Evolutionary conservation across 768 basidiomycete genomes (phyloP), one percentile per base, ranked within the genome.

Genomic region (Fibroporia radiculosa): DNA sequence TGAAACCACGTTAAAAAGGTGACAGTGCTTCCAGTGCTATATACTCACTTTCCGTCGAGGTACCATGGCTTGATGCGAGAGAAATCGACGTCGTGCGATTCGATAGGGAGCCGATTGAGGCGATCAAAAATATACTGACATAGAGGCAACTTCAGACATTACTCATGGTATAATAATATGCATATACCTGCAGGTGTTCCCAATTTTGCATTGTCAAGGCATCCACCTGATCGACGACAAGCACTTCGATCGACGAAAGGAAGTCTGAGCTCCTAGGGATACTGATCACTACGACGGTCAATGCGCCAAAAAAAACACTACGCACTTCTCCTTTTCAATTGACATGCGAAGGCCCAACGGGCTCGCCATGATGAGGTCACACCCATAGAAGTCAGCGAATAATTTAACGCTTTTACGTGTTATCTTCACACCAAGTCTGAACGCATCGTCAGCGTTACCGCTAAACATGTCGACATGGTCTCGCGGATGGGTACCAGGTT

Each of bases 41-140:
- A 16, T 7, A 19, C 42, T 22, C 65, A 96, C 93, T 91, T 78
- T 59, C 84, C 86, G 54, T 98, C 95, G 10, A 98, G 75, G 62
- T 93, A 96, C 96, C 96, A 98, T 1, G 92, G 89, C 65, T 96
- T 98, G 56, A 98, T 86, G 10, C 96, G 80, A 8, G 93, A 95
- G 66, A 98, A 97, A 64, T 98, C 96, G 19, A 87, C 79, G 49
- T 93, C 87, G 52, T 84, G 93, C 1, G 93, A 90, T 56, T 93
- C 88, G 56, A 92, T 90, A 1, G 96, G 96, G 10, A 96, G 70
- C 53, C 84, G 73, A 66, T 97, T 98, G 48, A 97, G 64, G 52
- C 85, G 75, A 5, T 79, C 79, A 53, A 99, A 73, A 40, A 96
- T 77, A 59, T 87, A 92, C 93, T 96, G 43, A 22, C n/a, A 37